Evolutionary conservation across 306 rosid genomes (phyloP), one percentile per base, ranked within the genome.

Genomic region (Cicer chorassanicum): DNA sequence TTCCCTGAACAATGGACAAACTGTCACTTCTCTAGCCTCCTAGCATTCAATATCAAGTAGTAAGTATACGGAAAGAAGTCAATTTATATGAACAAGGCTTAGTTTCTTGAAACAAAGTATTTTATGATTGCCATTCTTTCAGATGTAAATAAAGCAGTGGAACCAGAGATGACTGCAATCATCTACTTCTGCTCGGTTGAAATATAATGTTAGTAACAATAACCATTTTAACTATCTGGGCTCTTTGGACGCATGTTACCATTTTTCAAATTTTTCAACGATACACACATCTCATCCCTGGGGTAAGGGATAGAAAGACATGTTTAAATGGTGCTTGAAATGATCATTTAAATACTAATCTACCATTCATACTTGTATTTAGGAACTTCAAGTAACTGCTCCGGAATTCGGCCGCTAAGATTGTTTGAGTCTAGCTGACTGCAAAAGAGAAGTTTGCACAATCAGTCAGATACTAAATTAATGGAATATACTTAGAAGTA

Each of bases 391-490:
- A 86, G 86, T 74, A 95, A 74, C 76, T 55, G 72, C 65, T 74
- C 84, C 3, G 99, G 99, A 86, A 95, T 89, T 82, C 73, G 85
- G 76, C 99, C 99, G 48, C 49, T 78, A 64, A 95, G 88, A 84
- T 81, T 10, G 77, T 95, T 95, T 42, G 92, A 86, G 75, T 81
- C 93, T 13, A 95, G 91, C 81, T 85, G 65, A 56, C 99, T 95
- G 99, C 88, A 86, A 81, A 65, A 77, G 34, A 84, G 70, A 45
- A 79, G 78, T 71, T 83, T 65, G 56, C 79, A 79, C 29, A 42
- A 79, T 48, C 56, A 77, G 82, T 85, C 79, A 86, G 76, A 84
- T 46, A 79, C 51, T 64, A 67, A 80, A 73, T 18, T 15, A 54
- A 57, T 11, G 55, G 75, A 29, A 68, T 15, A 80, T 44, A 6